Base-by-base conservation (phyloP, 2,329 filamentous ascomycete genomes). In the Teratosphaeriaceae sp. region DNA sequence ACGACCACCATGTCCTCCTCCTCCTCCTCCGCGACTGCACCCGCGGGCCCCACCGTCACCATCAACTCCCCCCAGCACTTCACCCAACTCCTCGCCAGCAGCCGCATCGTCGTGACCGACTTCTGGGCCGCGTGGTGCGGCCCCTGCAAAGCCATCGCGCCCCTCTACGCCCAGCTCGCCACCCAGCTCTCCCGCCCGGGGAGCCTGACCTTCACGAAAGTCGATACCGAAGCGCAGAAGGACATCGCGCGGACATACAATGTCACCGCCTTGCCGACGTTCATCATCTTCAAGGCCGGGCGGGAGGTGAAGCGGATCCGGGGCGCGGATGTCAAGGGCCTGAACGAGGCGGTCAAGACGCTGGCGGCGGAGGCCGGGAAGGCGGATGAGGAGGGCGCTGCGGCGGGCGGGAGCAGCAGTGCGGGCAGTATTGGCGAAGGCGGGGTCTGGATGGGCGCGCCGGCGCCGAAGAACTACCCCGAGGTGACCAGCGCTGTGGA, bases 401-500 rank as follows among this genome's bases (percentile, higher is more conserved):
- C 38, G 12, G 64, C 65, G 13, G n/a, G n/a, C n/a, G n/a, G n/a
- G n/a, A n/a, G n/a, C n/a, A n/a, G n/a, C n/a, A 68, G 67, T 13
- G 65, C 61, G 12, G 64, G 68, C 50, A 68, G 66, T 19, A 68
- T 69, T 41, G 67, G 69, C 19, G 62, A 67, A 18, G 55, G 58
- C 16, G 44, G 20, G 27, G 18, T 50, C 12, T 98, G 92, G 92
- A 70, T 79, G 38, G 88, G 86, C 23, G 83, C 82, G 23, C 73
- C 75, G 30, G 69, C 88, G 21, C 88, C 90, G 12, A 82, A 84
- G 56, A 84, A 85, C 47, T 97, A 96, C 67, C 71, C 62, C 51
- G 87, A 97, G 62, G 78, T 97, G 55, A 92, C 88, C 3, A 79
- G 85, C 50, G 75, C 89, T 60, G 76, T 95, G 38, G 88, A 97